Conservation (phyloP, 2,329 filamentous ascomycete genomes). For the Apiospora aurea region DNA sequence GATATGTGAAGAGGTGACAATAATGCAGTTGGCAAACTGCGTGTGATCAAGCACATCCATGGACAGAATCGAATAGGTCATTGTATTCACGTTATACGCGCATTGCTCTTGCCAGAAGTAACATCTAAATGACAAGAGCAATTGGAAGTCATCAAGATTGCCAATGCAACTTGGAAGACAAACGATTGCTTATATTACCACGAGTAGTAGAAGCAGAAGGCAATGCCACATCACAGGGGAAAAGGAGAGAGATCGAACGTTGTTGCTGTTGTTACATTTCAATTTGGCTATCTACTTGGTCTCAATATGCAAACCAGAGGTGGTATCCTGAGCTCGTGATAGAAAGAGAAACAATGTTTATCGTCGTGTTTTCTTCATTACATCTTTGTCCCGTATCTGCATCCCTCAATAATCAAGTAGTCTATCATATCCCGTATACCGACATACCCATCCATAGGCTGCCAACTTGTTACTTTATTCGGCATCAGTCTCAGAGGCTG, state of each 20-base stretch:
- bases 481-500: not conserved
- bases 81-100: too few relatives aligned
- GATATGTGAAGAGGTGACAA: not conserved
- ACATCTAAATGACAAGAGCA: not conserved
- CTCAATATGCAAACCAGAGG: slow-evolving; percentile 8
- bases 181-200: not conserved
- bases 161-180: not conserved
- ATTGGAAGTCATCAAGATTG: not conserved
- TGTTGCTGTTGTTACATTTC: not conserved
- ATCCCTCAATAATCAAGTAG: slow-evolving; percentile 7
- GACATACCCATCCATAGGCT: slow-evolving; percentile 10
- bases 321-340: slow-evolving; percentile 12
- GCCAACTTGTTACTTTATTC: slow-evolving; percentile 4
- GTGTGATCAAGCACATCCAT: not conserved
- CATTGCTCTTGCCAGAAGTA: not conserved
- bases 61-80: not conserved
- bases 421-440: slow-evolving; percentile 6
- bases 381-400: not conserved
- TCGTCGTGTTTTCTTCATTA: slow-evolving; percentile 18
- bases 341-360: not conserved
- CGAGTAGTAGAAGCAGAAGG: not conserved
- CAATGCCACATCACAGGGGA: not conserved
- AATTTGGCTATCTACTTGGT: slow-evolving; percentile 21
- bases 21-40: not conserved
- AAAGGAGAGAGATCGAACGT: not conserved